Percentiles rank a stretch among this genome's conserved stretches.
These are phyloP conservation scores for Ochetophila trinervis DNA, from an alignment of 306 rosid species.

Conservation along the genomic window DNA sequence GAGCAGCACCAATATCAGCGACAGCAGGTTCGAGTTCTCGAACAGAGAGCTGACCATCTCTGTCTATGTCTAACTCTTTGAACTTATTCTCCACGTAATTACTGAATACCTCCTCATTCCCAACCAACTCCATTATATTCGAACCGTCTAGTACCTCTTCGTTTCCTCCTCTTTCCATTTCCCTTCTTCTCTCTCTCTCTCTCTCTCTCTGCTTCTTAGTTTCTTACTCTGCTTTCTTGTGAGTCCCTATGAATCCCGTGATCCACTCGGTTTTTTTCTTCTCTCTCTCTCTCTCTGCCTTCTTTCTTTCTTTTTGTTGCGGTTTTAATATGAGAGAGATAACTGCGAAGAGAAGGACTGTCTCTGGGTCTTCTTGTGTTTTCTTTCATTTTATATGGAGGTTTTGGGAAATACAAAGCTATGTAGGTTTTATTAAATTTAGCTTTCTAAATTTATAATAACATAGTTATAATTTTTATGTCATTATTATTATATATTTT, in stretches of 20 bases:
- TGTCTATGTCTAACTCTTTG: slow-evolving; percentile 67
- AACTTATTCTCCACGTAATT: slow-evolving; percentile 81
- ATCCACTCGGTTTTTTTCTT: slow-evolving; percentile 10
- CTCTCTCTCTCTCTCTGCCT: background rate
- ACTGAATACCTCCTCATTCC: slow-evolving; percentile 64
- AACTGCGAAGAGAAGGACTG: background rate
- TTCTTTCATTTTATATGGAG: background rate
- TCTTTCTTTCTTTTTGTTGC: background rate
- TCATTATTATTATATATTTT: too few relatives aligned
- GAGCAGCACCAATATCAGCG: slow-evolving; percentile 92
- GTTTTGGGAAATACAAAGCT: slow-evolving; percentile 1
- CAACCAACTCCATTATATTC: slow-evolving; percentile 90
- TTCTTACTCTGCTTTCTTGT: slow-evolving; percentile 31
- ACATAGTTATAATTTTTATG: too few relatives aligned
- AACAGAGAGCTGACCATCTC: slow-evolving; percentile 83
- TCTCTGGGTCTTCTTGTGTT: too few relatives aligned
- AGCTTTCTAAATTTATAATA: too few relatives aligned
- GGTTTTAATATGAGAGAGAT: background rate
- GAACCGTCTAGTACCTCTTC: slow-evolving; percentile 87
- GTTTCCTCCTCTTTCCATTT: slow-evolving; percentile 26
- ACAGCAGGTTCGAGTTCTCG: slow-evolving; percentile 93
- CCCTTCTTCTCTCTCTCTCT: background rate
- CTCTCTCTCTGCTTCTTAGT: too few relatives aligned
- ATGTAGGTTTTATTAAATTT: too few relatives aligned
- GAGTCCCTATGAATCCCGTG: slow-evolving; percentile 36